These are phyloP conservation scores for Apiotrichum mycotoxinovorans DNA, from an alignment of 1,284 basidiomycete species.

Conservation along the genomic window DNA sequence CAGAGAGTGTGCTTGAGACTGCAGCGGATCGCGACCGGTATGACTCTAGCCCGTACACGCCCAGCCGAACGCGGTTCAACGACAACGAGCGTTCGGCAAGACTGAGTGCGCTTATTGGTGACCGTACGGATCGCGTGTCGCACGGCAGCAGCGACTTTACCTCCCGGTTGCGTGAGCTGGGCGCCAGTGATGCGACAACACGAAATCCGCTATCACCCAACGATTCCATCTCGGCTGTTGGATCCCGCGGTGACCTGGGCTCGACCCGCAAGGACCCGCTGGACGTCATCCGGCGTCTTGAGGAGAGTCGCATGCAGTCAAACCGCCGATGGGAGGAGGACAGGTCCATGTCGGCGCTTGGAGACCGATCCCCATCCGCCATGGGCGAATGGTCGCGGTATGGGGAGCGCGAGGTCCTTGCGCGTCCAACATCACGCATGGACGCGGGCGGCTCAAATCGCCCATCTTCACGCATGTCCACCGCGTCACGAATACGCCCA, in stretches of 20 bases:
- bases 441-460: constrained; percentile 10
- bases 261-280: constrained; percentile 36
- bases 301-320: constrained; percentile 30
- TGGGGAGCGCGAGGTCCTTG: constrained; percentile 15
- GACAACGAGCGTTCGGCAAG: not conserved
- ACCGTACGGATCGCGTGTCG: not conserved
- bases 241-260: constrained; percentile 14
- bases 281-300: constrained; percentile 37
- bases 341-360: constrained; percentile 24
- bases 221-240: constrained; percentile 41
- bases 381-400: constrained; percentile 19
- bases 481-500: constrained; percentile 8
- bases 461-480: not conserved
- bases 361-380: constrained; percentile 10
- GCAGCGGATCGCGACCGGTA: constrained; percentile 19
- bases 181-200: constrained; percentile 1
- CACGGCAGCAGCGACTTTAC: not conserved
- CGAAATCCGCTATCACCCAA: constrained; percentile 25
- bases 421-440: constrained; percentile 9
- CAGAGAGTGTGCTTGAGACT: constrained; percentile 18
- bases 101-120: not conserved
- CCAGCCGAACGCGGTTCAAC: constrained; percentile 2
- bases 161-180: not conserved
- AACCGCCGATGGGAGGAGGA: constrained; percentile 40
- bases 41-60: not conserved